Evolutionary conservation across 345 rosid genomes (phyloP).

Genomic region (Eucalyptus camaldulensis): DNA sequence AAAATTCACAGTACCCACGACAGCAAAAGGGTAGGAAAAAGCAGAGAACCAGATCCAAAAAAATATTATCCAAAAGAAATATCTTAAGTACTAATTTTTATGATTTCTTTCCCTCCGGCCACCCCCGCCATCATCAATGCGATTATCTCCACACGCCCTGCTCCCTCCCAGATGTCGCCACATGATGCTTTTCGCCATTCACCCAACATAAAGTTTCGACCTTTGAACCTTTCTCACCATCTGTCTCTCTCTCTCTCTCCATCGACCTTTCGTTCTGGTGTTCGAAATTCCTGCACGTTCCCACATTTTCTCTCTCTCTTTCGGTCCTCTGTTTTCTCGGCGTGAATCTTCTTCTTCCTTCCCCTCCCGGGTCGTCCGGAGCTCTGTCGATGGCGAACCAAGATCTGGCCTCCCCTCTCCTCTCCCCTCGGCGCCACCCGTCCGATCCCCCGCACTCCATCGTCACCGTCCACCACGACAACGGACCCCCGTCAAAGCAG

Average conservation of each 20-base stretch:
- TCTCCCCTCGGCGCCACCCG: not conserved
- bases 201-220: not conserved
- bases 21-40: not conserved
- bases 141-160: not conserved
- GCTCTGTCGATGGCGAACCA: slow-evolving; percentile 32
- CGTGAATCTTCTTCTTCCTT: not conserved
- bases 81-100: not conserved
- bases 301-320: not conserved
- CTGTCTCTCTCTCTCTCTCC: not conserved
- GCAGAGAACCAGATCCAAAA: not conserved
- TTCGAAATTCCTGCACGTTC: not conserved
- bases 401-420: slow-evolving; percentile 46
- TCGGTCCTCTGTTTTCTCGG: not conserved
- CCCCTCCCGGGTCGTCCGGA: not conserved
- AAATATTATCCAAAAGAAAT: too few relatives aligned
- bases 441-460: slow-evolving; percentile 30
- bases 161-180: not conserved
- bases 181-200: not conserved
- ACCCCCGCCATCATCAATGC: not conserved
- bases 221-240: not conserved
- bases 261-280: not conserved
- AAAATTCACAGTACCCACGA: not conserved
- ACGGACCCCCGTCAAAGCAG: not conserved
- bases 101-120: not conserved
- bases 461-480: slow-evolving; percentile 22